Percentiles rank a stretch among this genome's conserved stretches.
Conservation (phyloP, 169 alveolate species). For the Cryptosporidium parvum region DNA sequence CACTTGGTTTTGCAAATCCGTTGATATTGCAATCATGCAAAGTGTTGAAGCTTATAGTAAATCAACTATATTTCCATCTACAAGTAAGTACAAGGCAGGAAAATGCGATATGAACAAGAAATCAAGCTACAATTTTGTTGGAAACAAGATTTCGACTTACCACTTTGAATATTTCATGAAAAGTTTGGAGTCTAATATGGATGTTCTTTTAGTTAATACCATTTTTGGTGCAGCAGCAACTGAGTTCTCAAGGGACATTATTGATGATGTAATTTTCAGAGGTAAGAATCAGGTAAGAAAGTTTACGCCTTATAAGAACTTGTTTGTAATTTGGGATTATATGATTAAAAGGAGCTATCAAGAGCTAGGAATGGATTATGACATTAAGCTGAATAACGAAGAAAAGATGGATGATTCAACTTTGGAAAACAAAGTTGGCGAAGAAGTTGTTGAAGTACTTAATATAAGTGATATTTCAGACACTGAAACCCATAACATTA, state of each 20-base stretch:
- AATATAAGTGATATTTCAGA: conserved; percentile 29
- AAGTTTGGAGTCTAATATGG: conserved; percentile 68
- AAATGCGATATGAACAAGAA: conserved; percentile 37
- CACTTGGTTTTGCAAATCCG: conserved; percentile 56
- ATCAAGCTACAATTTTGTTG: conserved; percentile 23
- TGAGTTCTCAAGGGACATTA: conserved; percentile 66
- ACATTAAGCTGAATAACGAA: background rate
- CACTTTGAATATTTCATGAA: conserved; percentile 56
- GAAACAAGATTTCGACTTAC: conserved; percentile 22
- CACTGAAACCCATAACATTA: conserved; percentile 19
- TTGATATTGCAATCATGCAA: conserved; percentile 70
- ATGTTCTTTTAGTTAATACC: conserved; percentile 46
- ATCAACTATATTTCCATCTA: conserved; percentile 12
- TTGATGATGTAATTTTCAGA: conserved; percentile 58
- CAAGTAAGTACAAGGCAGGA: conserved; percentile 50
- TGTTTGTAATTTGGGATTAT: conserved; percentile 60
- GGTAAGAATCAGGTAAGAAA: conserved; percentile 42
- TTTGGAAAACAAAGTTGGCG: conserved; percentile 43
- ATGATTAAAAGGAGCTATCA: conserved; percentile 55
- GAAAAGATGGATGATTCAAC: conserved; percentile 12
- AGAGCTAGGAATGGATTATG: conserved; percentile 66
- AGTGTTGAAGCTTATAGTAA: conserved; percentile 62
- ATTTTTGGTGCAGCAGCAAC: conserved; percentile 75
- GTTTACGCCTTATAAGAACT: conserved; percentile 41
- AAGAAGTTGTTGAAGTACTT: conserved; percentile 17